Conservation (phyloP, 2,329 filamentous ascomycete species). For the Neonectria sp. region DNA sequence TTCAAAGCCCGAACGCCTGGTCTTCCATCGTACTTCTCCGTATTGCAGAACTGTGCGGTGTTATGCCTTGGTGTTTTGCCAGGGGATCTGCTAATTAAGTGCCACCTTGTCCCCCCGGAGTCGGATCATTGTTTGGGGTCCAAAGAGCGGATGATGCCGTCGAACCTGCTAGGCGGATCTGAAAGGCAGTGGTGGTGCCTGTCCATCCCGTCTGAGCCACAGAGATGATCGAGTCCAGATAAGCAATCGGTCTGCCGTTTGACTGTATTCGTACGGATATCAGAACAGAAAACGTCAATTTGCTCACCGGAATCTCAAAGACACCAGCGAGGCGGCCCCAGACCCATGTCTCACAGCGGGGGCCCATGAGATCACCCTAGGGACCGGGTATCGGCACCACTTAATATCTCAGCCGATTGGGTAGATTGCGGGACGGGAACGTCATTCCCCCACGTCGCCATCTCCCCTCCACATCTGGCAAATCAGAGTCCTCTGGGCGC, state of each 20-base stretch:
- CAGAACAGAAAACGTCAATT: slow-evolving; percentile 21
- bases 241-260: slow-evolving; percentile 8
- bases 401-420: slow-evolving; percentile 46
- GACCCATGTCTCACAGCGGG: slow-evolving; percentile 48
- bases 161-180: not conserved
- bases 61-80: slow-evolving; percentile 8
- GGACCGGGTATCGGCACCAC: slow-evolving; percentile 40
- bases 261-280: not conserved
- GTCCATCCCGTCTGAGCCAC: slow-evolving; percentile 17
- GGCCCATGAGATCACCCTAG: slow-evolving; percentile 45
- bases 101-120: not conserved
- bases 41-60: not conserved
- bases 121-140: not conserved
- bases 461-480: slow-evolving; percentile 32
- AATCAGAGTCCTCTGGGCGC: slow-evolving; percentile 42
- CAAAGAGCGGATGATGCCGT: not conserved
- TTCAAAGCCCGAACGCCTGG: not conserved
- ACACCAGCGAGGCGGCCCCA: slow-evolving; percentile 35
- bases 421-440: slow-evolving; percentile 36
- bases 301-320: slow-evolving; percentile 17
- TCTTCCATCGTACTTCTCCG: not conserved
- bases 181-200: slow-evolving; percentile 13
- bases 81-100: slow-evolving; percentile 15
- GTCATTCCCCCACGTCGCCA: slow-evolving; percentile 47
- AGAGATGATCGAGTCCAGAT: slow-evolving; percentile 17